These are phyloP conservation scores for Schwanniomyces sp. DNA, from an alignment of 805 yeast species.

Conservation along the genomic window DNA sequence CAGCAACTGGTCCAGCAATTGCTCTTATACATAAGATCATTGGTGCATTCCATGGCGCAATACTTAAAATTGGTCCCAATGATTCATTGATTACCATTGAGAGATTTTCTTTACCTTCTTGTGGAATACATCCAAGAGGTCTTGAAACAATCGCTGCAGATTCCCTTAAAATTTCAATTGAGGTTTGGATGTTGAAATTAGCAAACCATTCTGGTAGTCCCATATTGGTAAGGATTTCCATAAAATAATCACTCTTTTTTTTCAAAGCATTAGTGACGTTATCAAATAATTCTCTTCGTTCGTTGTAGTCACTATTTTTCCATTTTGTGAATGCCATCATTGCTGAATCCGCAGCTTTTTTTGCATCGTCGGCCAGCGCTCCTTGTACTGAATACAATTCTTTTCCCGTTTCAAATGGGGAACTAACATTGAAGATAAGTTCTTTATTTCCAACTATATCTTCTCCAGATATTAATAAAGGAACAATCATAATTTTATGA, in stretches of 20 bases:
- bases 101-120: conserved; percentile 12
- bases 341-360: not conserved
- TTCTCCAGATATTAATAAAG: not conserved
- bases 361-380: not conserved
- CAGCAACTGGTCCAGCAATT: conserved; percentile 44
- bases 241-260: conserved; percentile 8
- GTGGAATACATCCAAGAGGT: conserved; percentile 16
- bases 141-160: conserved; percentile 17
- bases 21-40: conserved; percentile 38
- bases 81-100: conserved; percentile 37
- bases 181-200: conserved; percentile 28
- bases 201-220: conserved; percentile 39
- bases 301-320: conserved; percentile 12
- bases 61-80: conserved; percentile 44
- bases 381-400: conserved; percentile 1
- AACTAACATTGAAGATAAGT: not conserved
- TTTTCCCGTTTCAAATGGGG: not conserved
- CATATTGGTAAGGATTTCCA: conserved; percentile 21
- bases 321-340: conserved; percentile 17
- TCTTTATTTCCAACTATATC: not conserved
- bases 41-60: conserved; percentile 53
- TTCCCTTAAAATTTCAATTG: conserved; percentile 28
- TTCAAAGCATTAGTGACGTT: conserved; percentile 14
- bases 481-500: not conserved
- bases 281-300: conserved; percentile 18